These are phyloP conservation scores for Capsella bursapastoris DNA, from an alignment of 345 rosid genomes.

Conservation along the genomic window DNA sequence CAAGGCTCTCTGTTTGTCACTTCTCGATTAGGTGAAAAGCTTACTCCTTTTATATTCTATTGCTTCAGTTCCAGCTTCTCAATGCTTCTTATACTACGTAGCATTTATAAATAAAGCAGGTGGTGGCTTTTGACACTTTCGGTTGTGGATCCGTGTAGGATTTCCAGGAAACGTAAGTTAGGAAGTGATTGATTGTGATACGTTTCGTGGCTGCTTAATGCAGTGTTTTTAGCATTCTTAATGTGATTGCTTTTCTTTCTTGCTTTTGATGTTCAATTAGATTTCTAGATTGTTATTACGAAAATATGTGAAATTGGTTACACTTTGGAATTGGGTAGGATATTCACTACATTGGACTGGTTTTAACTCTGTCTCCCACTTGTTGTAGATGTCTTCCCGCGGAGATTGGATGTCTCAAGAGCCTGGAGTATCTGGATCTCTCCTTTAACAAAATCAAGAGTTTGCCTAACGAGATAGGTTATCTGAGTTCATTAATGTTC, in stretches of 20 bases:
- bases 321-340: constrained; percentile 9
- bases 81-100: constrained; percentile 23
- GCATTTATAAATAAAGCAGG: constrained; percentile 23
- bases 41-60: constrained; percentile 10
- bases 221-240: background rate
- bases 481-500: constrained; percentile 65
- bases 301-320: background rate
- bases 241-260: background rate
- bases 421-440: constrained; percentile 83
- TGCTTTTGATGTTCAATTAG: constrained; percentile 4
- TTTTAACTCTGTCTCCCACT: constrained; percentile 31
- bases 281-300: background rate
- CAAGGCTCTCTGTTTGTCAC: constrained; percentile 87
- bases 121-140: constrained; percentile 37
- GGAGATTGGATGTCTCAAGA: constrained; percentile 86
- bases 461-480: constrained; percentile 76
- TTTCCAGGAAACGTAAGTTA: constrained; percentile 42
- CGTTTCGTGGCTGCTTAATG: background rate
- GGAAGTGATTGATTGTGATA: constrained; percentile 17
- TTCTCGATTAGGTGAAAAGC: constrained; percentile 78
- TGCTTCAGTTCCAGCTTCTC: constrained; percentile 28
- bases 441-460: constrained; percentile 91
- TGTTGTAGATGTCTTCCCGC: constrained; percentile 86
- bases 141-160: constrained; percentile 30
- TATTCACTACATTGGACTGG: background rate